phyloP scores from a whole-genome alignment of 1,284 basidiomycete species.

The Pascua guehoae region DNA sequence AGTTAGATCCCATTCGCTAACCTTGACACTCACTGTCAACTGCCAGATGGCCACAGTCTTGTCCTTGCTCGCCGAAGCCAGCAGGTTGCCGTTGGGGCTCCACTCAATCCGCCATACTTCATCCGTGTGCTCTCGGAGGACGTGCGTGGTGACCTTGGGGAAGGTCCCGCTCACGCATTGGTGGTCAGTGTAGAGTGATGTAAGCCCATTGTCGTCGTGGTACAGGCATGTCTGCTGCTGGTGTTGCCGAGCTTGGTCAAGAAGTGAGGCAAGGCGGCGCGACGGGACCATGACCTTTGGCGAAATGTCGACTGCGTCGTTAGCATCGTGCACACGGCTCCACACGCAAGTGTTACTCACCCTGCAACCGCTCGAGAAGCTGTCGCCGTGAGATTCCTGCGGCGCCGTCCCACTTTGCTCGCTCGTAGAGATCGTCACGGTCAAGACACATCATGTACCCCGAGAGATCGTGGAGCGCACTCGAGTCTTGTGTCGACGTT shows the following conservation, averaged over 20 bases:
- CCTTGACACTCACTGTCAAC: conserved; percentile 69
- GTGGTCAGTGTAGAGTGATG: conserved; percentile 84
- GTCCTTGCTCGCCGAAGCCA: conserved; percentile 87
- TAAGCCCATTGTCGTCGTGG: conserved; percentile 61
- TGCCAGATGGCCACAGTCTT: conserved; percentile 85
- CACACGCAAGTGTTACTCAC: conserved; percentile 52
- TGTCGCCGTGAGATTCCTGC: conserved; percentile 69
- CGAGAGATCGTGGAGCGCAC: conserved; percentile 76
- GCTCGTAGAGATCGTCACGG: conserved; percentile 72
- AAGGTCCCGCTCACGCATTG: conserved; percentile 74
- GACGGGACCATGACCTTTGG: conserved; percentile 89
- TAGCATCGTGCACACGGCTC: neutral
- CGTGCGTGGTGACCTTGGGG: conserved; percentile 76
- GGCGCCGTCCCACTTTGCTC: conserved; percentile 86
- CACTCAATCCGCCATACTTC: conserved; percentile 96
- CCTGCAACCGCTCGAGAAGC: conserved; percentile 75
- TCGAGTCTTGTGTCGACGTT: conserved; percentile 65
- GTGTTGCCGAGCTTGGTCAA: conserved; percentile 78
- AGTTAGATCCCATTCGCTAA: conserved; percentile 49
- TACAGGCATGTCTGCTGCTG: conserved; percentile 76
- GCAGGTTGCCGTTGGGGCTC: conserved; percentile 79
- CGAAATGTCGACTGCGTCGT: conserved; percentile 69
- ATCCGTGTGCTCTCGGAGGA: conserved; percentile 79
- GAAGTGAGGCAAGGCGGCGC: conserved; percentile 74
- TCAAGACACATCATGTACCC: conserved; percentile 91